Conservation (phyloP, 2,329 filamentous ascomycete genomes). For the Botryotinia globosa region DNA sequence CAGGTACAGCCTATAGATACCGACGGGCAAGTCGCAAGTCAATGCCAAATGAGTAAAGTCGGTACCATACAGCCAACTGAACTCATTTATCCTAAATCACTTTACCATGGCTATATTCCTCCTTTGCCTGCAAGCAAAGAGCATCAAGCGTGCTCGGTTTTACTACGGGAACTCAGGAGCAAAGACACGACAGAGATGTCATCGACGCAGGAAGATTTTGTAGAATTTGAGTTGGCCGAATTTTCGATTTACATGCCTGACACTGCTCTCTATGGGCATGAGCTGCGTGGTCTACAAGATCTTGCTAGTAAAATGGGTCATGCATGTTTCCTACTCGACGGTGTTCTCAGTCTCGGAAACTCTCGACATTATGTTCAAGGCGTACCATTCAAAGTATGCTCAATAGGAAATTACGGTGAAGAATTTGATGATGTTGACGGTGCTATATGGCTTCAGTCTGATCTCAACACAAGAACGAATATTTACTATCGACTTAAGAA, state of each 20-base stretch:
- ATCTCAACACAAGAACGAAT: conserved; percentile 41
- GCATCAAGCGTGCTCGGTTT: conserved; percentile 20
- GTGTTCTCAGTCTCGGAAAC: conserved; percentile 50
- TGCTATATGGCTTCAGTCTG: conserved; percentile 64
- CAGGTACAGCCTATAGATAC: not conserved
- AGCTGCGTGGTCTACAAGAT: conserved; percentile 56
- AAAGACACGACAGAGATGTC: not conserved
- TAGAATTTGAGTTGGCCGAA: conserved; percentile 53
- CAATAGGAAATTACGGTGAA: conserved; percentile 64
- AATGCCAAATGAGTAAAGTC: not conserved
- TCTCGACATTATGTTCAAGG: conserved; percentile 49
- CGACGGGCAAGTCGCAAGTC: not conserved
- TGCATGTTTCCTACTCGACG: conserved; percentile 56
- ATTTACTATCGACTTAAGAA: conserved; percentile 62
- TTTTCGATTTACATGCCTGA: conserved; percentile 55
- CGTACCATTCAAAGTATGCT: conserved; percentile 56
- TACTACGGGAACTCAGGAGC: conserved; percentile 17
- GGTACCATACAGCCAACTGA: conserved; percentile 11
- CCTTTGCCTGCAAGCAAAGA: conserved; percentile 25
- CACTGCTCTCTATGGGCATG: conserved; percentile 40
- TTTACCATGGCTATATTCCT: conserved; percentile 21
- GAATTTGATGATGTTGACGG: conserved; percentile 47
- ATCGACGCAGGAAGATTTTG: conserved; percentile 21
- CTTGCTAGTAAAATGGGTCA: conserved; percentile 44
- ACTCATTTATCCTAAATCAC: conserved; percentile 24